Evolutionary conservation across 148 eudicot species (phyloP), one percentile per base, ranked within the genome.

Genomic region (Rheum nobile): DNA sequence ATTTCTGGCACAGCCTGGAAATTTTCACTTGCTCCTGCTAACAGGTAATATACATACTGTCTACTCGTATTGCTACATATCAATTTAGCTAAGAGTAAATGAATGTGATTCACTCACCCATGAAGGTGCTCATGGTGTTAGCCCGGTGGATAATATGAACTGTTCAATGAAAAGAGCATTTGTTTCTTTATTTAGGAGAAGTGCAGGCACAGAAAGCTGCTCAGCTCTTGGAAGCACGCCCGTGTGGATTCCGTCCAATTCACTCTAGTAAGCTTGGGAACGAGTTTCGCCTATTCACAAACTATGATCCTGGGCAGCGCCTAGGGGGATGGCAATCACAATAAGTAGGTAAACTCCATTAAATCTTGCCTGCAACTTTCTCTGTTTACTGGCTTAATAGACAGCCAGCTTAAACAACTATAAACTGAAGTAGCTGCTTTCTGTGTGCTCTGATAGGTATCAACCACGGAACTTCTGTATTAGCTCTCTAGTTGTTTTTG

Each of bases 191-290:
- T 82, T 73, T 81, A 94, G 98, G 98, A 57, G 93, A 77, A 67
- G 98, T 94, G 74, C 98, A 94, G 77, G 88, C 61, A 71, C 89
- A 87, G 7, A 91, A 77, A 72, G 98, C 97, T 54, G 88, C 87
- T 0, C 81, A 84, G 81, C 86, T 94, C 34, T 80, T 91, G 59
- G 90, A 85, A 61, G 72, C 91, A 81, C 84, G 71, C n/a, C 91
- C 96, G 31, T 94, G 98, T 83, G 89, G 88, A 41, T 94, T 94
- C 78, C 89, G 82, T 71, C 98, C 97, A 37, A 81, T 81, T 75
- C 98, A 94, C 82, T 82, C 97, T 29, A 90, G 87, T 88, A 94
- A 94, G 84, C 91, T 94, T 24, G 98, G 98, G 31, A 94, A 94
- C 71, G 98, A 88, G 80, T 94, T 94, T 80, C 80, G 86, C 9